These are phyloP conservation scores for Nitzschia sp. DNA, from an alignment of 108 stramenopile species.

Conservation along the genomic window DNA sequence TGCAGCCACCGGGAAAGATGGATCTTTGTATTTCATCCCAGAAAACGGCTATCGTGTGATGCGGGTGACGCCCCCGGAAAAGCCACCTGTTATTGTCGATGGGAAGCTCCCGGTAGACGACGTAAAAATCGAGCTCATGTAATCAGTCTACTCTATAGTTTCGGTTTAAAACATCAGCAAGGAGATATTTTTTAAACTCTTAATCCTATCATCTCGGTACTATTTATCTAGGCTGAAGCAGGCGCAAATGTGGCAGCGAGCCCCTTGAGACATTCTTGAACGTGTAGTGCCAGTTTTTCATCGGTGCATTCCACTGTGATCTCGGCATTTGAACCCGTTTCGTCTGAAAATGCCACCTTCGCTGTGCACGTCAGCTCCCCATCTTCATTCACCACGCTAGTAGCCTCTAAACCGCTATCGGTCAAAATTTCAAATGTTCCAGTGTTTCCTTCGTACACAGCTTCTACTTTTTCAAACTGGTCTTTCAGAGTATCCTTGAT, in stretches of 20 bases:
- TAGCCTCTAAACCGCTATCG: constrained; percentile 54
- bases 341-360: constrained; percentile 65
- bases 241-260: constrained; percentile 56
- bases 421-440: constrained; percentile 75
- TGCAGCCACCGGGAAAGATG: constrained; percentile 69
- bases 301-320: constrained; percentile 77
- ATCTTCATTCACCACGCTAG: constrained; percentile 34
- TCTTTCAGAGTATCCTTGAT: constrained; percentile 64
- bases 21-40: constrained; percentile 76
- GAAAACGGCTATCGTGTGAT: constrained; percentile 74
- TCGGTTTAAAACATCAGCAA: no score
- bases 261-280: constrained; percentile 68
- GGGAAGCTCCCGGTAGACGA: constrained; percentile 41
- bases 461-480: constrained; percentile 80
- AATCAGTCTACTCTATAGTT: no score
- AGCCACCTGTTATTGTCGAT: constrained; percentile 28
- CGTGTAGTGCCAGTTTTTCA: constrained; percentile 70
- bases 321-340: constrained; percentile 48
- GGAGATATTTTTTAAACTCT: no score
- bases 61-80: constrained; percentile 59
- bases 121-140: constrained; percentile 50
- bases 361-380: constrained; percentile 55
- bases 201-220: no score
- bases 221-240: not conserved
- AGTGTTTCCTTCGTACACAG: constrained; percentile 70